Evolutionary conservation across 2,329 filamentous ascomycete genomes (phyloP), one percentile per base, ranked within the genome.

Genomic region (Paecilomyces niveus): DNA sequence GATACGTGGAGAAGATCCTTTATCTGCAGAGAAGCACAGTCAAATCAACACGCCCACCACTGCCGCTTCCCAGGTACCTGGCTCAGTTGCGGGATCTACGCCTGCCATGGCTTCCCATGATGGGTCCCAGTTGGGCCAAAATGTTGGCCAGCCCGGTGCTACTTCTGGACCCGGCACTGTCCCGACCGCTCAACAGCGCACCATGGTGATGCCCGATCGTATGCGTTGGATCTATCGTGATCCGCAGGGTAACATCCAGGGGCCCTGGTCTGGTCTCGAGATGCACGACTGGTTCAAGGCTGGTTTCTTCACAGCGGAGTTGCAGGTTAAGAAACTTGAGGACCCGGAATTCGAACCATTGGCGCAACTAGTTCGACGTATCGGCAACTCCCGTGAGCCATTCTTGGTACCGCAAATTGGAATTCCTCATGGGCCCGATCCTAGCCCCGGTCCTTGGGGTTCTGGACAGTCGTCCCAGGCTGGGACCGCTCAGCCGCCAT

Each of bases 221-320:
- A 99, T 99, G 92, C 84, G 93, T 67, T 99, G 94, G 94, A 93
- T 97, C 18, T 99, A 99, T 71, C 87, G 95, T 56, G 94, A 99
- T 71, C 94, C 94, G 4, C 90, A 96, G 70, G 92, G 92, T 22
- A 89, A 90, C 62, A 88, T 91, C 5, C 94, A 99, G 71, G 94
- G 94, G 0, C 94, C 94, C 0, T 99, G 94, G 76, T 97, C 92
- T 45, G 94, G 94, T 1, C 79, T 99, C 54, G 94, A 99, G 75
- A 99, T 99, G 94, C 95, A 99, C 66, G 95, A 99, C 68, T 99
- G 94, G 94, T 99, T 97, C 77, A 97, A 97, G 73, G 93, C 92
- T 39, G 92, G 93, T 53, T 99, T 97, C 78, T 99, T 99, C 76
- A 96, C 91, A 0, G 88, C 93, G 0, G 93, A 99, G 67, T 81